These are phyloP conservation scores for Sclerotinia spermophila DNA, from an alignment of 2,329 filamentous ascomycete species.

Conservation along the genomic window DNA sequence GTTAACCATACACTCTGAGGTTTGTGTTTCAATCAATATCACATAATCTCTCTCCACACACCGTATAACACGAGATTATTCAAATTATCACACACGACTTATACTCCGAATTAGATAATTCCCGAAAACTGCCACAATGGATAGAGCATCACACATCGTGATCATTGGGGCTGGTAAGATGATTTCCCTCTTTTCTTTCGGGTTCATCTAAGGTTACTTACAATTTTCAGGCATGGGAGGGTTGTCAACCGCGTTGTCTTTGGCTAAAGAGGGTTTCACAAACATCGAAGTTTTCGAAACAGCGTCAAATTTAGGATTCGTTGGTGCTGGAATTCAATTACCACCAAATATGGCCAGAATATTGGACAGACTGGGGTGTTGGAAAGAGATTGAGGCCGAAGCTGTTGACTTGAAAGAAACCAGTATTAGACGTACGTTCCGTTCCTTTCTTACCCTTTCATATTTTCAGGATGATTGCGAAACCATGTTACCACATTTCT, in stretches of 20 bases:
- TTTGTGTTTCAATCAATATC: background rate
- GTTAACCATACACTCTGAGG: background rate
- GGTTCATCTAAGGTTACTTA: background rate
- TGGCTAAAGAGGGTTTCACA: constrained; percentile 73
- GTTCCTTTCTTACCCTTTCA: background rate
- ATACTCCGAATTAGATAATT: background rate
- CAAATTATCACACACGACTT: background rate
- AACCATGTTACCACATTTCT: background rate
- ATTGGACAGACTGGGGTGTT: constrained; percentile 68
- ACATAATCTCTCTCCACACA: background rate
- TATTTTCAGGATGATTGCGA: background rate
- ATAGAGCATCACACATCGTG: constrained; percentile 38
- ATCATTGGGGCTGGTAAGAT: constrained; percentile 47
- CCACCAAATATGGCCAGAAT: constrained; percentile 80
- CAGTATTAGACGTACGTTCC: constrained; percentile 60
- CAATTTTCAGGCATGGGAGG: constrained; percentile 67
- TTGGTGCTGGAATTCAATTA: constrained; percentile 80
- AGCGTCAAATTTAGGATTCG: constrained; percentile 71
- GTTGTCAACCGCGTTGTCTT: constrained; percentile 64
- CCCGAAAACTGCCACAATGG: background rate
- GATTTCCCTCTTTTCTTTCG: background rate
- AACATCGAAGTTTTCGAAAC: constrained; percentile 71
- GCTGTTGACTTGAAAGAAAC: constrained; percentile 68
- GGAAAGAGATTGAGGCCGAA: constrained; percentile 66
- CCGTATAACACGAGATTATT: background rate